Evolutionary conservation across 2,329 filamentous ascomycete species (phyloP).

Genomic region (Colletotrichum cuscutae): DNA sequence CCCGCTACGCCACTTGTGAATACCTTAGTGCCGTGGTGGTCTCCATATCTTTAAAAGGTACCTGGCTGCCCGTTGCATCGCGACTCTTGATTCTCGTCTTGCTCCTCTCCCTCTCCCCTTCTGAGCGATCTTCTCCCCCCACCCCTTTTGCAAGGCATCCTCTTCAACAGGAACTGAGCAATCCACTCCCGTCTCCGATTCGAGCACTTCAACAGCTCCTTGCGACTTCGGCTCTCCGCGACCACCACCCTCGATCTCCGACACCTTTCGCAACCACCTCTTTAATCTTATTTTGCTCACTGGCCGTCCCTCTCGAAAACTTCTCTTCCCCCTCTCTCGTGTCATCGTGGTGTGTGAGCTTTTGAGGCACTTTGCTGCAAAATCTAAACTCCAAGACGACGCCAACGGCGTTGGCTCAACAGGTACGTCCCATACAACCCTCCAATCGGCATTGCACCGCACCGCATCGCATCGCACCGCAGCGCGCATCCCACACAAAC

Average conservation of each 20-base stretch:
- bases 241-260: conserved; percentile 32
- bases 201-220: conserved; percentile 34
- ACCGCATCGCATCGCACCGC: neutral
- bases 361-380: conserved; percentile 4
- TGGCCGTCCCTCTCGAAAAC: neutral
- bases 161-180: conserved; percentile 32
- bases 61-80: conserved; percentile 27
- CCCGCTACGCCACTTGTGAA: neutral
- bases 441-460: conserved; percentile 17
- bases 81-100: conserved; percentile 5
- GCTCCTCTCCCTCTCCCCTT: neutral
- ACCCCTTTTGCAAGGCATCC: conserved; percentile 16
- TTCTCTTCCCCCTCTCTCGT: neutral
- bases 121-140: neutral
- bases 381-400: conserved; percentile 9
- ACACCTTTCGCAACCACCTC: conserved; percentile 4
- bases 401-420: conserved; percentile 28
- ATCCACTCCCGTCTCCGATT: conserved; percentile 13
- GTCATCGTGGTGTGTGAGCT: neutral
- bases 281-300: neutral
- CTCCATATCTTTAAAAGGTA: conserved; percentile 31
- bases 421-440: conserved; percentile 1
- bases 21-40: neutral
- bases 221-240: conserved; percentile 33
- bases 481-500: conserved; percentile 12